Evolutionary conservation across 2,329 filamentous ascomycete genomes (phyloP).

Genomic region (Trichothecium roseum): DNA sequence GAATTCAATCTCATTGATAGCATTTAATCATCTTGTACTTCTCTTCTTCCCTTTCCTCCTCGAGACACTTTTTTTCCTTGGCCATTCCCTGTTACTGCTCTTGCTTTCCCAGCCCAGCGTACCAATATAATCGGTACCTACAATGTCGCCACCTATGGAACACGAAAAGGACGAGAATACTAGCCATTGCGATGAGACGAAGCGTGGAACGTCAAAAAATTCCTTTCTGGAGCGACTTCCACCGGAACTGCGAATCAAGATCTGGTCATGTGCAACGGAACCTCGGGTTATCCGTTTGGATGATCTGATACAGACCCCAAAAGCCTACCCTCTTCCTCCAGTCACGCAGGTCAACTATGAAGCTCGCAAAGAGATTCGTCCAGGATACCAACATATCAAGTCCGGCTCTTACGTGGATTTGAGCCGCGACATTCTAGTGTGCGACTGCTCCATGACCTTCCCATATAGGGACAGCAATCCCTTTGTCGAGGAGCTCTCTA

Average conservation of each 20-base stretch:
- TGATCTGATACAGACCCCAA: conserved; percentile 18
- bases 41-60: no score
- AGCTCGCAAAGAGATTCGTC: conserved; percentile 20
- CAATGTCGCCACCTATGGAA: no score
- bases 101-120: no score
- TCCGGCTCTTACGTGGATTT: conserved; percentile 26
- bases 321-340: conserved; percentile 21
- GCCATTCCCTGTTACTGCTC: no score
- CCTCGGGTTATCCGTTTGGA: conserved; percentile 24
- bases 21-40: no score
- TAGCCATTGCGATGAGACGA: conserved; percentile 5
- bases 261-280: conserved; percentile 25
- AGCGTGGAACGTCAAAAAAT: neutral
- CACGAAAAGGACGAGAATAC: no score
- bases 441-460: conserved; percentile 22
- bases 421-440: conserved; percentile 24
- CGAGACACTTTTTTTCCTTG: no score
- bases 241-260: conserved; percentile 24
- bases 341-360: conserved; percentile 26
- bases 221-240: conserved; percentile 14
- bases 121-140: no score
- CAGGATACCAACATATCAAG: conserved; percentile 22
- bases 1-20: no score
- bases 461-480: conserved; percentile 10
- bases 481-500: conserved; percentile 19